These are phyloP conservation scores for Phialophora macrospora DNA, from an alignment of 2,329 filamentous ascomycete species.

Conservation along the genomic window DNA sequence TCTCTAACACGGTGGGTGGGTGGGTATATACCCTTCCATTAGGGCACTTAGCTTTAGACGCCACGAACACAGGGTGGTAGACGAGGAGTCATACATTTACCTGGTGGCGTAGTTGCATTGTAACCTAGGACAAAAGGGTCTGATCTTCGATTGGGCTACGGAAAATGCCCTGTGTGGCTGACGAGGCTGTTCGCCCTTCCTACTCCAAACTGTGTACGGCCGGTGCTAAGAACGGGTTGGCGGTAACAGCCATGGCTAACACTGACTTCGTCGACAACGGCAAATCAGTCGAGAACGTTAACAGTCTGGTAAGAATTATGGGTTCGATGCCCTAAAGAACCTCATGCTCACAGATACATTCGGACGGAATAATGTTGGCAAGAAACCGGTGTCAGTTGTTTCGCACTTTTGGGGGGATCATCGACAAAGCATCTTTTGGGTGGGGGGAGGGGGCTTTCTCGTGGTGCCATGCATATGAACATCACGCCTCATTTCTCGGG, in stretches of 20 bases:
- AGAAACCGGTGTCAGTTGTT: too few species aligned
- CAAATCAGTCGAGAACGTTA: too few species aligned
- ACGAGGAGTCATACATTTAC: not conserved
- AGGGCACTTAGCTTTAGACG: not conserved
- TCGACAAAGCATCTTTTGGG: too few species aligned
- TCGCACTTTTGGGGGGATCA: too few species aligned
- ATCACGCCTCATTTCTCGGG: too few species aligned
- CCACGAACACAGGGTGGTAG: not conserved
- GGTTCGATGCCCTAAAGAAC: too few species aligned
- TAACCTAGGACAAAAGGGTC: not conserved
- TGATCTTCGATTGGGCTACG: not conserved
- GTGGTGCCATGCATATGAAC: too few species aligned
- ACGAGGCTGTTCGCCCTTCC: not conserved
- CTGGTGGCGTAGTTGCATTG: not conserved
- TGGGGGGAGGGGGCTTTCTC: too few species aligned
- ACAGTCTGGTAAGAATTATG: too few species aligned
- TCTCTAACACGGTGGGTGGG: not conserved
- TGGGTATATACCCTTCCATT: not conserved
- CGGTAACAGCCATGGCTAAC: not conserved
- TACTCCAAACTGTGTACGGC: not conserved
- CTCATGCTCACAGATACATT: too few species aligned
- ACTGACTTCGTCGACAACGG: too few species aligned
- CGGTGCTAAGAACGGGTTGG: not conserved
- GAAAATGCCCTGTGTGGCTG: not conserved
- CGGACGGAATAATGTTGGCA: too few species aligned